phyloP scores from a whole-genome alignment of 331 rosid genomes.

The Acacia pycnantha region DNA sequence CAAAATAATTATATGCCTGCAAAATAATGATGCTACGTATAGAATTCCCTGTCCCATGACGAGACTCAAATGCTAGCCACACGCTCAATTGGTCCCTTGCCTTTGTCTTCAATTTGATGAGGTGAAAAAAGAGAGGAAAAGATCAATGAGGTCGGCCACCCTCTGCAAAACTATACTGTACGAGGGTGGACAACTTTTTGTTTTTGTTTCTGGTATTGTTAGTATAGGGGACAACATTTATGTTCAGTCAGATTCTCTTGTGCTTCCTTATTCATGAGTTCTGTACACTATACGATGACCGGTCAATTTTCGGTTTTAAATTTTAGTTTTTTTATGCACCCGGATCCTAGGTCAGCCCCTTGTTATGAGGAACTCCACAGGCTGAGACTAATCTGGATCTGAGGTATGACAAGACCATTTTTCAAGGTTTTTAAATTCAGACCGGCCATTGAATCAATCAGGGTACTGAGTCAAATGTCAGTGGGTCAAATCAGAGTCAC shows the following conservation, averaged over 20 bases:
- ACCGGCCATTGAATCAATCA: fast-evolving
- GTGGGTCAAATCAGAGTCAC: fast-evolving
- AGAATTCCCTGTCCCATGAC: neutral
- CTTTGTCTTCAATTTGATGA: slow-evolving; percentile 3
- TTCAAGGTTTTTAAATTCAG: no score
- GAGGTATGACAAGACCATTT: no score
- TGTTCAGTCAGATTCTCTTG: neutral
- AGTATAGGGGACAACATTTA: neutral
- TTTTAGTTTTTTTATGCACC: neutral
- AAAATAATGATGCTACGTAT: slow-evolving; percentile 10
- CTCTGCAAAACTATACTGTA: neutral
- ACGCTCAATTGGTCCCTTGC: slow-evolving; percentile 7
- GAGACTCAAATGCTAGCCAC: neutral
- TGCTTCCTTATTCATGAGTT: neutral
- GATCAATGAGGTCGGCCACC: neutral
- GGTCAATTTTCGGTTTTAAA: slow-evolving; percentile 10
- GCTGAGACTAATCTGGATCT: fast-evolving
- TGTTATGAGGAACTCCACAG: no score
- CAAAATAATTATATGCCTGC: neutral
- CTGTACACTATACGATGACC: neutral
- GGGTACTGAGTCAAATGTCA: fast-evolving
- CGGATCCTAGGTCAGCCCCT: no score
- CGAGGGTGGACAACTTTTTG: neutral
- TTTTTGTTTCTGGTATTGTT: neutral
- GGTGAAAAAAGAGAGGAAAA: neutral